A percentile compares a stretch with the other conserved stretches of the same genome.
phyloP scores from a whole-genome alignment of 495 filamentous ascomycete species.

The Hapsidospora chrysogenum region DNA sequence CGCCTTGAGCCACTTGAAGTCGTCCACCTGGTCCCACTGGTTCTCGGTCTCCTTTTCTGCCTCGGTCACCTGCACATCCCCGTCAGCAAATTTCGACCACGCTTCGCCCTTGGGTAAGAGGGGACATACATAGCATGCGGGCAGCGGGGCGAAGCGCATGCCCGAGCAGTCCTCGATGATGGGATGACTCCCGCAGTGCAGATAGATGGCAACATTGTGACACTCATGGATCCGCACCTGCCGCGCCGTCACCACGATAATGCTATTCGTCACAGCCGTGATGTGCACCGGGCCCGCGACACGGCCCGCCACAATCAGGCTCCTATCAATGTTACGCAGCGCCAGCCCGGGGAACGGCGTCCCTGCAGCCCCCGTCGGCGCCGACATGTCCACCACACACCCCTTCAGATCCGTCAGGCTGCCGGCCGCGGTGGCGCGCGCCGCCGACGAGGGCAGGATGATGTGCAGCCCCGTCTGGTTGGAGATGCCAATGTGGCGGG shows the following conservation, averaged over 20 bases:
- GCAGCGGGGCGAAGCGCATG: slow-evolving; percentile 65
- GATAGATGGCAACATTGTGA: slow-evolving; percentile 60
- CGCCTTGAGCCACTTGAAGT: slow-evolving; percentile 91
- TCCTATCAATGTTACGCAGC: slow-evolving; percentile 49
- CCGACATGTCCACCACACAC: slow-evolving; percentile 67
- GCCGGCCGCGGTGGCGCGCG: slow-evolving; percentile 49
- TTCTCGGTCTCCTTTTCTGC: slow-evolving; percentile 26
- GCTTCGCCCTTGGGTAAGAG: background rate
- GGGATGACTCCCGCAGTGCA: slow-evolving; percentile 65
- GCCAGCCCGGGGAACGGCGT: slow-evolving; percentile 58
- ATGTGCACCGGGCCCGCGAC: slow-evolving; percentile 70
- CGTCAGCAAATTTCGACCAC: background rate
- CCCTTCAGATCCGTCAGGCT: slow-evolving; percentile 52
- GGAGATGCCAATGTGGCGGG: slow-evolving; percentile 45
- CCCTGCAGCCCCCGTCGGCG: slow-evolving; percentile 36
- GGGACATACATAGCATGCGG: slow-evolving; percentile 44
- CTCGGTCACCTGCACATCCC: slow-evolving; percentile 13
- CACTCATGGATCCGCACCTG: slow-evolving; percentile 91
- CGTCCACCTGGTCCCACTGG: slow-evolving; percentile 78
- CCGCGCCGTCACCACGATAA: slow-evolving; percentile 56
- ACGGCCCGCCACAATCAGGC: slow-evolving; percentile 58
- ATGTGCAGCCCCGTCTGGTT: slow-evolving; percentile 49
- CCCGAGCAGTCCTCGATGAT: slow-evolving; percentile 81
- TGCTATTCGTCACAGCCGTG: slow-evolving; percentile 54
- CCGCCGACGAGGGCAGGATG: slow-evolving; percentile 51